Evolutionary conservation across 768 basidiomycete genomes (phyloP).

Genomic region (Boletus rufocinnamomeus): DNA sequence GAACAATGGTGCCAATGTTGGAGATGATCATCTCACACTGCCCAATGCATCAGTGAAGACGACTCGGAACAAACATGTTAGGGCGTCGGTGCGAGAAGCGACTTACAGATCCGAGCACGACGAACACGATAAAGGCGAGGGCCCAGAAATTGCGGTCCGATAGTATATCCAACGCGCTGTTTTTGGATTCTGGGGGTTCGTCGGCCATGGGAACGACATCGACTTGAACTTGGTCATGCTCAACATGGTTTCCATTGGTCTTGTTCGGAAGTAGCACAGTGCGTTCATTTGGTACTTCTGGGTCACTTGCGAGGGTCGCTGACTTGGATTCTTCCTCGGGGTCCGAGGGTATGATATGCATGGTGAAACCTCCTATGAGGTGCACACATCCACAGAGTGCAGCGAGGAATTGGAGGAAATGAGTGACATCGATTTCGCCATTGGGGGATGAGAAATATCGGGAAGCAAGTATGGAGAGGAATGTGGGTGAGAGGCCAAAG

Average conservation of each 20-base stretch:
- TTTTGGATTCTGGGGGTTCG: constrained; percentile 18
- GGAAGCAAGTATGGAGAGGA: constrained; percentile 67
- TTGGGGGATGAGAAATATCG: constrained; percentile 53
- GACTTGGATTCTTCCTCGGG: constrained; percentile 7
- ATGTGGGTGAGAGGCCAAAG: constrained; percentile 81
- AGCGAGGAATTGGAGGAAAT: constrained; percentile 60
- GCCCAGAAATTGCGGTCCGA: constrained; percentile 65
- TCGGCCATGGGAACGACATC: constrained; percentile 28
- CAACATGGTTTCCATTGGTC: constrained; percentile 14
- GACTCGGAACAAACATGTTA: background rate
- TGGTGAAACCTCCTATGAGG: constrained; percentile 50
- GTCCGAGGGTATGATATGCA: constrained; percentile 30
- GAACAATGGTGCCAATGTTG: constrained; percentile 75
- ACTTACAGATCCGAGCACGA: constrained; percentile 72
- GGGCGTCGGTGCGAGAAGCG: too few species aligned
- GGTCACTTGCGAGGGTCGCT: constrained; percentile 6
- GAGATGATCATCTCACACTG: constrained; percentile 83
- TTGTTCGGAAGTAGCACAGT: constrained; percentile 34
- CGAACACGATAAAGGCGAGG: constrained; percentile 50
- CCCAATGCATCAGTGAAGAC: background rate
- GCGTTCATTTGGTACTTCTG: constrained; percentile 30
- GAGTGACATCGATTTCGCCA: constrained; percentile 47
- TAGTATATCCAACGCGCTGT: constrained; percentile 46
- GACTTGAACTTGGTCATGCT: constrained; percentile 17
- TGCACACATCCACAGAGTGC: constrained; percentile 54